Base-by-base conservation (phyloP, 495 filamentous ascomycete genomes). In the Rostrohypoxylon terebratum region DNA sequence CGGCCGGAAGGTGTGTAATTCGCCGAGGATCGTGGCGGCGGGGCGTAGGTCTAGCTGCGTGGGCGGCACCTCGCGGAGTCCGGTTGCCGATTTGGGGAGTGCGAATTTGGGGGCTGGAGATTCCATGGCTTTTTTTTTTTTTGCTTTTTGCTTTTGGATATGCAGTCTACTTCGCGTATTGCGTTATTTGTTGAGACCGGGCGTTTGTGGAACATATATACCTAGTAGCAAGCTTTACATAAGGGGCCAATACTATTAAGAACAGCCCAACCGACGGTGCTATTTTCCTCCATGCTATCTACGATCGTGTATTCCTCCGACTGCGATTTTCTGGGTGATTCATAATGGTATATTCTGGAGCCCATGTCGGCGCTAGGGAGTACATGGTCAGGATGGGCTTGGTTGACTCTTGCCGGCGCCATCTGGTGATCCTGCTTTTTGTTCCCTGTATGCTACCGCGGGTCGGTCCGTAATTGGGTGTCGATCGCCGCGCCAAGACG, bases 21-120 rank as follows among this genome's bases (percentile, higher is more conserved):
- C 63, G 58, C 21, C 3, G 59, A 71, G 13, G 10, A 78, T 78
- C 18, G 74, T 58, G 3, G 57, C 62, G 62, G 68, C 65, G 14
- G 71, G 63, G 1, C 75, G 75, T 20, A 72, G 57, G 65, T 77
- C 72, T 1, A 77, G 57, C 14, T 44, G 55, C 14, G 60, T 62
- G 18, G 59, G 61, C 3, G 69, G 66, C 36, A 73, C 70, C 0
- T 61, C 68, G 20, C 63, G 68, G 31, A 74, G 72, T 25, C 67
- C 63, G n/a, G 21, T 74, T 0, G 72, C 63, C 20, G 72, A 67
- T 33, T 47, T 8, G 44, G 72, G 72, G 11, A 71, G 18, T 16
- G 63, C 20, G 23, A 75, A 75, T 55, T 60, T 62, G 6, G 45
- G 16, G 25, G 59, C 14, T 45, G 16, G 42, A 60, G 38, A 4